Base-by-base conservation (phyloP, 2,329 filamentous ascomycete genomes). In the Tolypocladium tundrense region DNA sequence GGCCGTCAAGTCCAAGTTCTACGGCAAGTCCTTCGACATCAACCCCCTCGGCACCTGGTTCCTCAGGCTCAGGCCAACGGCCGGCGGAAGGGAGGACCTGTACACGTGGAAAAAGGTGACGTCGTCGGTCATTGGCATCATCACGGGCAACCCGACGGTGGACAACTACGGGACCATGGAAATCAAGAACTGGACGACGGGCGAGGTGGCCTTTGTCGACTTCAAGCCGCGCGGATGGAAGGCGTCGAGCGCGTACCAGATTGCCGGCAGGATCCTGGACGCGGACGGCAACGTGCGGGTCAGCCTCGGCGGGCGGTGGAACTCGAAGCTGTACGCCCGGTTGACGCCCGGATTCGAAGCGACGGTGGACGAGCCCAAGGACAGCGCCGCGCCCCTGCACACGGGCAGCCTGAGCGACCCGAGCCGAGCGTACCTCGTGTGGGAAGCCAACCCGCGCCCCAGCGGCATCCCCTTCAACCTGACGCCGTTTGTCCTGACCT, bases 21-120 rank as follows among this genome's bases (percentile, higher is more conserved):
- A 96, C 68, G 94, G 94, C 65, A 96, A 93, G 70, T 96, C 92
- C 0, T 97, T 99, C 69, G 94, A 99, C 66, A 91, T 97, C 72
- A 95, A 97, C 68, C 92, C 91, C 4, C 82, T 97, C 11, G 94
- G 94, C 40, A 99, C 94, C 9, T 99, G 94, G 94, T 99, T 97
- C 77, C 77, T 97, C 60, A 90, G 83, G 67, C 79, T 99, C 35
- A 87, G 91, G 1, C 91, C 92, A 0, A 82, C 81, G 0, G 79
- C 84, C 3, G 90, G 88, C 4, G 88, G 86, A 11, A 87, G 88
- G 66, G 86, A 89, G 62, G 94, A 99, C 65, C 78, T 97, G 1
- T 99, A 96, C 73, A 97, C 93, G 0, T 99, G 94, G 94, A 97
- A 97, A 75, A 99, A 99, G 76, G 91, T 97, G 21, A 97, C 92